Conservation (phyloP, 2,329 filamentous ascomycete species). For the Diaporthe ampelina region DNA sequence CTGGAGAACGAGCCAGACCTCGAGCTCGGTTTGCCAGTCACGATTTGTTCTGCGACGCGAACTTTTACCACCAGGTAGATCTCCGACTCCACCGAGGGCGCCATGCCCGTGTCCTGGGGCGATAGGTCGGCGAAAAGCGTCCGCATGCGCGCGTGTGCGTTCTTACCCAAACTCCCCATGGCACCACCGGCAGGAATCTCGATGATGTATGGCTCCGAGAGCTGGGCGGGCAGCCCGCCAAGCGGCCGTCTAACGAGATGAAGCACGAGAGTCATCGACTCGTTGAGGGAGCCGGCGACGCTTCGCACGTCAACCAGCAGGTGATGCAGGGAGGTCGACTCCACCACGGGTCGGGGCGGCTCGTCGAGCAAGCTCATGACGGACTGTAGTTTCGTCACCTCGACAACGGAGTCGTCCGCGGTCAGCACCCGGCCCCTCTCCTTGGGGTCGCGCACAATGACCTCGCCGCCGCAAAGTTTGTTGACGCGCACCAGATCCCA, state of each 20-base stretch:
- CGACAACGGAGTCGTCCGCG: slow-evolving; percentile 91
- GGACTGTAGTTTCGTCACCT: slow-evolving; percentile 91
- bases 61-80: slow-evolving; percentile 89
- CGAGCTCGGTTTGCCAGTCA: slow-evolving; percentile 62
- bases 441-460: slow-evolving; percentile 92
- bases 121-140: slow-evolving; percentile 91
- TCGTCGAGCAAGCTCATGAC: slow-evolving; percentile 95
- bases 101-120: slow-evolving; percentile 78
- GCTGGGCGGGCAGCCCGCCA: slow-evolving; percentile 71
- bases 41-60: slow-evolving; percentile 69
- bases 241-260: slow-evolving; percentile 81
- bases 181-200: slow-evolving; percentile 82
- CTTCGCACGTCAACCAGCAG: slow-evolving; percentile 87
- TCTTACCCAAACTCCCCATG: slow-evolving; percentile 74
- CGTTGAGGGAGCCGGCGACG: slow-evolving; percentile 82
- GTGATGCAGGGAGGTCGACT: slow-evolving; percentile 82
- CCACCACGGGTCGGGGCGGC: slow-evolving; percentile 77
- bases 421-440: slow-evolving; percentile 89
- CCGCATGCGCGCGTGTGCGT: slow-evolving; percentile 78
- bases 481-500: slow-evolving; percentile 97
- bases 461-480: slow-evolving; percentile 92
- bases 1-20: slow-evolving; percentile 62
- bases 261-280: slow-evolving; percentile 81
- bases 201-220: slow-evolving; percentile 88
- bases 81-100: slow-evolving; percentile 74